Evolutionary conservation across 2,329 filamentous ascomycete genomes (phyloP), one percentile per base, ranked within the genome.

Genomic region (Sporothrix euskadiensis): DNA sequence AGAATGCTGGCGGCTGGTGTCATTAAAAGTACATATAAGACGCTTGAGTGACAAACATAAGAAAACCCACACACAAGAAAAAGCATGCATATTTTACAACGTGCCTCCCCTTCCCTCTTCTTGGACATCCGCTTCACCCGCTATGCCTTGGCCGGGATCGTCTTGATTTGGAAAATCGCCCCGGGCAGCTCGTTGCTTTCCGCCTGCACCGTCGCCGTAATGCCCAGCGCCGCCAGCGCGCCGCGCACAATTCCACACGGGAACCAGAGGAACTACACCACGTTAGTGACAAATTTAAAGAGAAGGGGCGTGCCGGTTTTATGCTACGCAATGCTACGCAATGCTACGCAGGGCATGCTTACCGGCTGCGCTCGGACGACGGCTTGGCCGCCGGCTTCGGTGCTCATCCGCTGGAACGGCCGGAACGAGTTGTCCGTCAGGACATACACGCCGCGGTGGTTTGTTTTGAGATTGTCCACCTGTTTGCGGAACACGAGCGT

Each of bases 391-490:
- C 91, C 89, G 22, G 89, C 85, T 78, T 95, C 91, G 76, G 94
- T 92, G 79, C 92, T 95, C 94, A 98, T 98, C 68, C 94, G 88
- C 49, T 90, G 88, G 77, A 99, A 91, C 0, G 95, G 94, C 68
- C 93, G 91, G 84, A 99, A 99, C 10, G 91, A 86, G 80, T 94
- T 94, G 83, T 99, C 96, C 16, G 95, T 98, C 71, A 99, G 85
- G 59, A 99, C 96, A 82, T 98, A 99, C 77, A 98, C 94, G 69
- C 96, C 96, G 78, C 96, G 87, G 81, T 99, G 96, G 80, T 99
- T 99, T 9, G 96, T 99, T 84, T 99, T 99, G 65, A 99, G 87
- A 81, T 99, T 99, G 83, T 99, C 96, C 79, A 99, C 93, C 82
- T 98, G 97, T 83, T 99, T 99, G 80, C 93, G 88, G 82, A 98